Evolutionary conservation across 2,329 filamentous ascomycete genomes (phyloP), one percentile per base, ranked within the genome.

Genomic region (Hypocrella siamensis): DNA sequence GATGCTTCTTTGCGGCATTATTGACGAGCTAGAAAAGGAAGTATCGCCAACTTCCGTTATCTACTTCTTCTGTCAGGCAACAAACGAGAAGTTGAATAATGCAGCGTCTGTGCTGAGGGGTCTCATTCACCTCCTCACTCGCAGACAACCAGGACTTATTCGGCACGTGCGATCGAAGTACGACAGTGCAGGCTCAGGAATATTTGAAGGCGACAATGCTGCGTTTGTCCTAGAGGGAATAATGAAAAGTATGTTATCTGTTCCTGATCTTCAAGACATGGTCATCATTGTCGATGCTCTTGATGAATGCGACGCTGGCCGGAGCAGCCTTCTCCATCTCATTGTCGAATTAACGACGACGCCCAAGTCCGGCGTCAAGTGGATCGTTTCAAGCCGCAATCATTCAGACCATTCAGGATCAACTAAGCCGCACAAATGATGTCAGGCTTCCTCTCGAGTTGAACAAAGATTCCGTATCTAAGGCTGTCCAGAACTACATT

Each of bases 281-380:
- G 49, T 48, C 36, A 31, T 68, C 4, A 36, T 65, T 10, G 42
- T 68, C 27, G 60, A 67, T 42, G 61, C 59, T 1, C 54, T 67
- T 1, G 60, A 68, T 34, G 60, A 67, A 40, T 64, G 58, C 34
- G 27, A 22, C 4, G 17, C 28, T 11, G 48, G 42, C 15, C 35
- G 41, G 15, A 17, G 31, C 1, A 28, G 47, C 25, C 53, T 65
- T 4, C 42, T 65, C 10, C 28, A 51, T 1, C 37, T 60, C 10
- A 49, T 63, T 29, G 30, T 40, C 11, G 31, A 45, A 19, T 38
- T 33, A 0, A 46, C 39, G 5, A n/a, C 11, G 16, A 5, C 27
- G 5, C 34, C 36, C 1, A 38, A 30, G 0, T 46, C 40, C 10
- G 32, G 35, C 1, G 41, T 53, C 2, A 66, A 60, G 37, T 63